Evolutionary conservation across 805 yeast species (phyloP), one percentile per base, ranked within the genome.

Genomic region (Saccharomycopsis sp.): DNA sequence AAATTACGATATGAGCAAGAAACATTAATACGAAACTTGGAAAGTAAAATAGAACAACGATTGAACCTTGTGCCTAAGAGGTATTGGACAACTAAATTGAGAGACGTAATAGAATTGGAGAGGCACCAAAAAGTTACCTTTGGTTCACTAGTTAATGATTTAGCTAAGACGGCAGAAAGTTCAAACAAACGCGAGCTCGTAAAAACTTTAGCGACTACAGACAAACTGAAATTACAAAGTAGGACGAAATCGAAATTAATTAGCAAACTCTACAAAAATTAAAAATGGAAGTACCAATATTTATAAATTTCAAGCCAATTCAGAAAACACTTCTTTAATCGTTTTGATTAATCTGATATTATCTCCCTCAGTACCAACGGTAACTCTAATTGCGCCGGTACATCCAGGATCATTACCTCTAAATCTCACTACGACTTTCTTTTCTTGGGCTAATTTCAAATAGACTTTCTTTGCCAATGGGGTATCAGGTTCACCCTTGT

Each of bases 401-500:
- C 98, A 93, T 31, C 95, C 95, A 37, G 79, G 72, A 65, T 93
- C 98, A 28, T 68, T 75, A 24, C 98, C 98, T 66, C 98, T 76
- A 59, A 76, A 93, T 63, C 98, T 75, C 13, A 90, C 85, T 38
- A 93, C 97, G 19, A 90, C 88, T 27, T 75, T 77, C 37, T 79
- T 75, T 20, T 74, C 72, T 23, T 71, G 73, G 0, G 98, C 98
- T 57, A 93, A 64, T 35, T 63, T 68, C 47, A 71, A 70, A 60
- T 90, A 93, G 13, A 88, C 68, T 27, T 65, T 54, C 39, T 73
- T 63, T 2, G 98, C 97, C 21, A 77, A 59, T 17, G 68, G 72
- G 50, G 82, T 82, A 36, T 78, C 77, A 2, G 96, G 90, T 16
- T 60, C 54, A 4, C 88, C 87, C 1, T 66, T 55, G 39, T 66